Conservation (phyloP, 2,329 filamentous ascomycete species). For the Fusarium staphyleae region DNA sequence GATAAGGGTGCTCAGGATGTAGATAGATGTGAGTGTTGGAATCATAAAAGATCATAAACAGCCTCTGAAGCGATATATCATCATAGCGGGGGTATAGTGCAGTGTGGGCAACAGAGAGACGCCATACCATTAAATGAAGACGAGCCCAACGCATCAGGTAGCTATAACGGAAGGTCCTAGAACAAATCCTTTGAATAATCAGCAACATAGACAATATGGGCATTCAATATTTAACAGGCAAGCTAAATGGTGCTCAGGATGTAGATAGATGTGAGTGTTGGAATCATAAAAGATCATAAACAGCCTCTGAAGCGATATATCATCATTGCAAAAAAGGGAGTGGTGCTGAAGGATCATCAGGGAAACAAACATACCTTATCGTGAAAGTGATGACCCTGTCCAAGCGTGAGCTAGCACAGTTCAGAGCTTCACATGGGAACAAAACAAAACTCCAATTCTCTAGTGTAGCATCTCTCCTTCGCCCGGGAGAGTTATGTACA, state of each 20-base stretch:
- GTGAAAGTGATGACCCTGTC: constrained; percentile 16
- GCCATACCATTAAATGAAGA: too few species aligned
- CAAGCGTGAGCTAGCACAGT: constrained; percentile 35
- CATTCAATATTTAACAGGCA: neutral
- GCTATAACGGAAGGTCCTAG: too few species aligned
- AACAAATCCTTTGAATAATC: too few species aligned
- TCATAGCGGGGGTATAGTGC: constrained; percentile 42
- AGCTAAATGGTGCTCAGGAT: constrained; percentile 17
- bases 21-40: constrained; percentile 45
- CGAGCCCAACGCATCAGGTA: too few species aligned
- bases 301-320: constrained; percentile 55
- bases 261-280: constrained; percentile 43
- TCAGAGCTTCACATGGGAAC: constrained; percentile 40
- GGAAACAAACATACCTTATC: constrained; percentile 38
- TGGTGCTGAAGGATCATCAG: neutral
- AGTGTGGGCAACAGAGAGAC: neutral
- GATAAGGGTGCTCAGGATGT: constrained; percentile 22
- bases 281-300: constrained; percentile 52
- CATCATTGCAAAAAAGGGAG: constrained; percentile 46
- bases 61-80: constrained; percentile 54
- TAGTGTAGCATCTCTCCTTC: constrained; percentile 49
- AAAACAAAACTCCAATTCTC: constrained; percentile 51
- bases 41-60: constrained; percentile 53
- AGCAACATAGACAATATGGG: neutral
- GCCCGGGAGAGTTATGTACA: constrained; percentile 50